Percentiles rank a stretch among this genome's conserved stretches.
Conservation (phyloP, 176 grass and related monocot species). For the Avena atlantica region DNA sequence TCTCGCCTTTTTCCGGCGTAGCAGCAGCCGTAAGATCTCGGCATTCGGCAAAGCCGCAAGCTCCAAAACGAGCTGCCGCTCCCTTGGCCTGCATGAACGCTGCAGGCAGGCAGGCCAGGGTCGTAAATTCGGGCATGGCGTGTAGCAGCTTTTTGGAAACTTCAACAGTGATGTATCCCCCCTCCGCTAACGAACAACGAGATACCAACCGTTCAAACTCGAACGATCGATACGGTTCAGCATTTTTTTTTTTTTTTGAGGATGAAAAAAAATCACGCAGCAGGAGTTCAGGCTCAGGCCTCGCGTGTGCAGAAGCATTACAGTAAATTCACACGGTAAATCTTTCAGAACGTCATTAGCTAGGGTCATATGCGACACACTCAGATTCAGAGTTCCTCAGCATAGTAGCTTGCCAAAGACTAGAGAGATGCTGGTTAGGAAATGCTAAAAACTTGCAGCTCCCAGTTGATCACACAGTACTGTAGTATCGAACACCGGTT, state of each 20-base stretch:
- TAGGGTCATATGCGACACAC: conserved; percentile 20
- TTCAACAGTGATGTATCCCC: conserved; percentile 14
- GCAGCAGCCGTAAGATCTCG: conserved; percentile 21
- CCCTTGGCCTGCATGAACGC: background rate
- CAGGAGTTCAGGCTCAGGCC: background rate
- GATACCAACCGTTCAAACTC: conserved; percentile 31
- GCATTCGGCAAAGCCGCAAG: background rate
- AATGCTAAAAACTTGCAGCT: conserved; percentile 39
- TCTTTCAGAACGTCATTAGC: conserved; percentile 28
- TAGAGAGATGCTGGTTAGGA: conserved; percentile 21
- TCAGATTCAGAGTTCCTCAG: conserved; percentile 17
- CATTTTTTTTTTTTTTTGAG: background rate
- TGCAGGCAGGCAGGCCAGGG: background rate
- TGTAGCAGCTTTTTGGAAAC: conserved; percentile 39
- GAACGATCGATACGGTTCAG: background rate
- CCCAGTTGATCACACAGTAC: conserved; percentile 22
- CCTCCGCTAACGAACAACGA: background rate
- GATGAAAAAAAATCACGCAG: background rate
- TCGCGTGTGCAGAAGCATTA: background rate
- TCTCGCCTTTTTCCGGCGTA: background rate
- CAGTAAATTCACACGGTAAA: conserved; percentile 1
- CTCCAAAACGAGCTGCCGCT: background rate
- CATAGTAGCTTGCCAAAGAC: background rate
- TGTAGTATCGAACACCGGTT: conserved; percentile 38
- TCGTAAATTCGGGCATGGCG: background rate